Conservation (phyloP, 179 eudicot species). For the Actinidia arguta region DNA sequence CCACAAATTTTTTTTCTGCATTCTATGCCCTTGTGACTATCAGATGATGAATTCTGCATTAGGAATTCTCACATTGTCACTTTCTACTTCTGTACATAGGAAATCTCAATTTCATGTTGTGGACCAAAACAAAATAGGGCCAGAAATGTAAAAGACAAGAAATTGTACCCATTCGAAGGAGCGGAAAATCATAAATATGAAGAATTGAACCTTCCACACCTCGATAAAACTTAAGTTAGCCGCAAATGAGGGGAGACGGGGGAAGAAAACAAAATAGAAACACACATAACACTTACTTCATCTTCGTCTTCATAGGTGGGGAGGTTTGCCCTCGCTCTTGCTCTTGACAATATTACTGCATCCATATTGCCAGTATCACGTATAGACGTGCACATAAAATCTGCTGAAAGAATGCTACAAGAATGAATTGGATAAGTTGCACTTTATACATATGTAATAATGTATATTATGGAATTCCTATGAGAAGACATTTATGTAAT, state of each 20-base stretch:
- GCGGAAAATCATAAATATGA: neutral
- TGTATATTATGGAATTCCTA: neutral
- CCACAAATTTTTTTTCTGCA: too few relatives aligned
- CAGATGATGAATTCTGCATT: too few relatives aligned
- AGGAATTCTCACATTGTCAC: too few relatives aligned
- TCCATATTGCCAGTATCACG: slow-evolving; percentile 76
- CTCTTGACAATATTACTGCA: slow-evolving; percentile 55
- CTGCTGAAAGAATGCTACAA: slow-evolving; percentile 99
- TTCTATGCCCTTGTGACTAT: too few relatives aligned
- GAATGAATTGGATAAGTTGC: slow-evolving; percentile 73
- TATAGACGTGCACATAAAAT: slow-evolving; percentile 89
- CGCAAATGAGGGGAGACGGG: neutral
- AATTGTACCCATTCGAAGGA: neutral
- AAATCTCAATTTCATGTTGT: too few relatives aligned
- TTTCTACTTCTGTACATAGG: too few relatives aligned
- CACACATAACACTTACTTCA: slow-evolving; percentile 58
- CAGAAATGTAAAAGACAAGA: neutral
- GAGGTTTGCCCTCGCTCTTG: slow-evolving; percentile 57
- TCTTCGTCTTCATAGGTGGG: slow-evolving; percentile 62
- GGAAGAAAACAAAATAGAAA: slow-evolving; percentile 8
- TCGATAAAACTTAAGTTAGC: neutral
- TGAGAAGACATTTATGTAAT: neutral
- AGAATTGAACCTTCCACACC: neutral
- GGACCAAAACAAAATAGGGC: neutral
- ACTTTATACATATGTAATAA: slow-evolving; percentile 2